These are phyloP conservation scores for Arabis alpina DNA, from an alignment of 345 rosid species.

Conservation along the genomic window DNA sequence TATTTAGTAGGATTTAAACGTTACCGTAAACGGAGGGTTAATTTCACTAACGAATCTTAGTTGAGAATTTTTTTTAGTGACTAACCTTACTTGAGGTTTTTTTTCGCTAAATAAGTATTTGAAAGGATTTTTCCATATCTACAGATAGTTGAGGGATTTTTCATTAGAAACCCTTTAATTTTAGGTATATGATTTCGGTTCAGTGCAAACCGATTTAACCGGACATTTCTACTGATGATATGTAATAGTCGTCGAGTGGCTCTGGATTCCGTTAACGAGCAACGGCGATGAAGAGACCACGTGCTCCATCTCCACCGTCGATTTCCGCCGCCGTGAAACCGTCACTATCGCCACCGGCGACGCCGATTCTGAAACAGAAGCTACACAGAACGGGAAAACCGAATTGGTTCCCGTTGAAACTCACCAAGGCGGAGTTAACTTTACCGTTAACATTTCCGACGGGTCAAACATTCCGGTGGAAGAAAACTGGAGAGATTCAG, in stretches of 20 bases:
- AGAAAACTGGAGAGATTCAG: constrained; percentile 69
- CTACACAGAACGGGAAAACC: constrained; percentile 33
- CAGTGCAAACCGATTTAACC: background rate
- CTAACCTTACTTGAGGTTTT: too few relatives aligned
- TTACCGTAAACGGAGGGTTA: too few relatives aligned
- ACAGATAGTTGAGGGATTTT: too few relatives aligned
- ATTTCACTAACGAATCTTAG: too few relatives aligned
- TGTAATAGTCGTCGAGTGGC: background rate
- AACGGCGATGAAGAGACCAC: constrained; percentile 62
- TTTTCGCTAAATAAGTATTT: too few relatives aligned
- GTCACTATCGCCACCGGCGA: constrained; percentile 36
- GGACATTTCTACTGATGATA: background rate
- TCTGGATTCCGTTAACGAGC: constrained; percentile 23
- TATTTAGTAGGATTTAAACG: too few relatives aligned
- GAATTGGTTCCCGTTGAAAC: constrained; percentile 67
- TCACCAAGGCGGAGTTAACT: constrained; percentile 65
- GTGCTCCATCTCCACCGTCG: constrained; percentile 42
- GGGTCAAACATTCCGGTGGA: constrained; percentile 98
- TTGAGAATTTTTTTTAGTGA: too few relatives aligned
- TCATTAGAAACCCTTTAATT: too few relatives aligned
- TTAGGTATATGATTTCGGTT: background rate
- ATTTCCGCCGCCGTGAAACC: constrained; percentile 40
- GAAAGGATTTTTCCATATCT: too few relatives aligned
- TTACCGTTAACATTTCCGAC: constrained; percentile 89
- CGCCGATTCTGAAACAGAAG: constrained; percentile 46